Evolutionary conservation across 2,329 filamentous ascomycete genomes (phyloP).

Genomic region (Ampelomyces quisqualis): DNA sequence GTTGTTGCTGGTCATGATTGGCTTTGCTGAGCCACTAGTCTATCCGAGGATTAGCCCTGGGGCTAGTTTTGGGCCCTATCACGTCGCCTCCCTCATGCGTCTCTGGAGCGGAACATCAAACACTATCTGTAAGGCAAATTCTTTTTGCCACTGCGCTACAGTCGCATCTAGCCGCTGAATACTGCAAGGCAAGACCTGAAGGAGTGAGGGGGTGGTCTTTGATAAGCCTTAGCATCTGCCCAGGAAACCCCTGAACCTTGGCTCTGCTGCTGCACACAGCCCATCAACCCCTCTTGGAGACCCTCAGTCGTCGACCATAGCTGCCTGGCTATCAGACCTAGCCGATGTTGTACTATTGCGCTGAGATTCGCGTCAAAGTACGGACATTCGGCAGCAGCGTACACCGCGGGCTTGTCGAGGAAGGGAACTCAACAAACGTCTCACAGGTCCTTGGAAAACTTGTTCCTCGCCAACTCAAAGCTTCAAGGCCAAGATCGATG

Average conservation of each 20-base stretch:
- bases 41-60: too few relatives aligned
- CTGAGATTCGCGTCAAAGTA: background rate
- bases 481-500: background rate
- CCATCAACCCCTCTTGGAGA: background rate
- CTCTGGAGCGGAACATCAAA: constrained; percentile 7
- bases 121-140: constrained; percentile 4
- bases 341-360: background rate
- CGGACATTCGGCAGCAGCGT: background rate
- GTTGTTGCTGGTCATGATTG: too few relatives aligned
- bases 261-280: background rate
- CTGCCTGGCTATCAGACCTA: background rate
- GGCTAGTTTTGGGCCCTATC: too few relatives aligned
- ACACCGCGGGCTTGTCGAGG: too few relatives aligned
- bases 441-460: background rate
- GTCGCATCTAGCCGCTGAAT: background rate
- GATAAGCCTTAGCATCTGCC: constrained; percentile 3
- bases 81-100: too few relatives aligned
- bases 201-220: background rate
- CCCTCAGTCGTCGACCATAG: background rate
- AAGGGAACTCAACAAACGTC: background rate
- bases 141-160: background rate
- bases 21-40: too few relatives aligned
- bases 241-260: constrained; percentile 1
- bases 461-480: background rate
- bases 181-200: background rate